Evolutionary conservation across 202 grass and related monocot genomes (phyloP), one percentile per base, ranked within the genome.

Genomic region (Sporobolus alterniflorus): DNA sequence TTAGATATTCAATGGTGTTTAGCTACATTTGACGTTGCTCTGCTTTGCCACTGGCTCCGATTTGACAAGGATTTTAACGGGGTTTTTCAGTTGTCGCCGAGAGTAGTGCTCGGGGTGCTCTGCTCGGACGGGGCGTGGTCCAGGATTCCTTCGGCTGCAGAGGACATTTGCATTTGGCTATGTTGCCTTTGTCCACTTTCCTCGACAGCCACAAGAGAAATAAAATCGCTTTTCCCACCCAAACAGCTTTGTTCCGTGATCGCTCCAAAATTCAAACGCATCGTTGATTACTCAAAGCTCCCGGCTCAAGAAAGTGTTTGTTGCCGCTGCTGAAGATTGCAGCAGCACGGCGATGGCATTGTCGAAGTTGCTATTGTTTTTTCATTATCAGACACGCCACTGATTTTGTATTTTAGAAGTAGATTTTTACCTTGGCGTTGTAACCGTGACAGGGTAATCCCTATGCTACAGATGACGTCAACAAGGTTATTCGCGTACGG

Each of bases 141-240:
- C 54, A 26, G 22, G 54, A 57, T 57, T 57, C 54, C 22, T 13
- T 12, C 8, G 0, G 2, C 22, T 26, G 10, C 22, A 26, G 10
- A 57, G 54, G 11, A 59, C 50, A 76, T 34, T 67, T 76, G 34
- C 47, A 34, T 73, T 73, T 32, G 34, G 65, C 79, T 28, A 46
- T 4, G 33, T 42, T 39, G 32, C 9, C 2, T 77, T 6, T 25
- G 26, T 57, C 12, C 18, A 9, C 20, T 61, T 43, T 63, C 62
- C 18, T 71, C 71, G 22, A 62, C 56, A 34, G 0, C 54, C 59
- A 33, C 62, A 25, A 24, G 21, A 62, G 15, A 40, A 44, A 78
- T 11, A 24, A 30, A 44, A 64, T 10, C 26, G 0, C 3, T 49
- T 48, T 26, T 8, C 6, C 4, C 2, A 11, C 7, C 28, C 18